phyloP scores from a whole-genome alignment of 2,329 filamentous ascomycete species.

The Mycosphaerella sp. region DNA sequence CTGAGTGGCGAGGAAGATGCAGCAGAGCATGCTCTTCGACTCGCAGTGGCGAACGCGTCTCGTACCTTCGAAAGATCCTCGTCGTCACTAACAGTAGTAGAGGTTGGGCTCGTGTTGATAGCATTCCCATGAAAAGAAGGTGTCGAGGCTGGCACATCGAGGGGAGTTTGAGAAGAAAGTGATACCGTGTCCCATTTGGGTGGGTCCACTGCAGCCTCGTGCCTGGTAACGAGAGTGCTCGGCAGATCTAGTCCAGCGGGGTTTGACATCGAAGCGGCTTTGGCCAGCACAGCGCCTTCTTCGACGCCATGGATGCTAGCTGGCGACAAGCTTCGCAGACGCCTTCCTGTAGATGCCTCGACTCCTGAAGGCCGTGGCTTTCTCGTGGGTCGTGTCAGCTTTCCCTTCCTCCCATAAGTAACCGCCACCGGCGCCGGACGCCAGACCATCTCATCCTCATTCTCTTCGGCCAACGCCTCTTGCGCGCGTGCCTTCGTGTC shows the following conservation, averaged over 20 bases:
- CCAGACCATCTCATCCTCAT: slow-evolving; percentile 20
- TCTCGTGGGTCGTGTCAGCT: slow-evolving; percentile 3
- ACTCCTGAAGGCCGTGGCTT: not conserved
- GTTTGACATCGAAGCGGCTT: not conserved
- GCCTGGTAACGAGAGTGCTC: not conserved
- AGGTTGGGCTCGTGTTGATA: not conserved
- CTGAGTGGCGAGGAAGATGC: slow-evolving; percentile 23
- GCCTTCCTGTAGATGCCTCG: not conserved
- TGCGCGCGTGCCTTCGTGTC: not conserved
- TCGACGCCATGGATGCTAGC: not conserved
- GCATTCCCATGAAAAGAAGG: too few species aligned
- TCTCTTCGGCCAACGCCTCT: not conserved
- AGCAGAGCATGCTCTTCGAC: not conserved
- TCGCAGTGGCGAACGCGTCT: slow-evolving; percentile 3
- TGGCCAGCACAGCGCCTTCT: not conserved
- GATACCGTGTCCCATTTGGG: not conserved
- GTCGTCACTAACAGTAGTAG: slow-evolving; percentile 4
- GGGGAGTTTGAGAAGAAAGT: not conserved
- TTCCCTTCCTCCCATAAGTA: slow-evolving; percentile 21
- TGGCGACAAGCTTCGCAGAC: not conserved
- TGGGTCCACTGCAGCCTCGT: too few species aligned
- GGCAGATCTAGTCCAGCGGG: not conserved
- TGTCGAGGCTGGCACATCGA: too few species aligned
- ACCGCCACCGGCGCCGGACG: slow-evolving; percentile 20
- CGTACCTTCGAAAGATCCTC: slow-evolving; percentile 10